Base-by-base conservation (phyloP, 306 rosid species). In the Fragaria iinumae region DNA sequence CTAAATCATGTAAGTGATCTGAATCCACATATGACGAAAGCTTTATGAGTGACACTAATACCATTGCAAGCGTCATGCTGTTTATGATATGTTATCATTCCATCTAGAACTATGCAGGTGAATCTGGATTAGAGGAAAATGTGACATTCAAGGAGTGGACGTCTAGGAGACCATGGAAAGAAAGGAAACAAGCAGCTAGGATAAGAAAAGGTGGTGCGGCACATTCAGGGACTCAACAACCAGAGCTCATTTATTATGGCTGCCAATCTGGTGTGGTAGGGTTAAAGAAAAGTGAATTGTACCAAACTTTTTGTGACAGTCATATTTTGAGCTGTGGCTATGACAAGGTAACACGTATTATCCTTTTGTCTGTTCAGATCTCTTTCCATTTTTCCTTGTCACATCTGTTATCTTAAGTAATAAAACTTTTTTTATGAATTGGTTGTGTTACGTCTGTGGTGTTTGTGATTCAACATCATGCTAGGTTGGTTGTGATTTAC, bases 231-330 rank as follows among this genome's bases (percentile, higher is more conserved):
- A 74, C 41, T 81, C 92, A 81, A 68, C 87, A 86, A 56, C 96
- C 96, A 20, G 93, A 95, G 56, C 95, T 95, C 73, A 87, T 95
- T 59, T 95, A 86, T 81, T 95, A 95, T 82, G 97, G 99, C 55
- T 77, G 3, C 21, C 80, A 84, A 67, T 89, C 97, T 70, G 96
- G 97, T 74, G 93, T 95, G 56, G 82, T 89, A 78, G 99, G 96
- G 74, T 83, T 88, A 43, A 81, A 85, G 32, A 86, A 80, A 84
- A 86, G 83, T 80, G 89, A 89, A 73, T 59, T 95, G 52, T 88
- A 74, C 74, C 85, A 29, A 81, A 83, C 79, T 69, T 77, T 62
- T 67, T 45, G 80, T 67, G 87, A 87, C 68, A n/a, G 72, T 8
- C 89, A 86, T 80, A 56, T 84, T 71, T 73, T 84, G 80, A 85